Evolutionary conservation across 441 rosid species (phyloP).

Genomic region (Bruguiera hainesii): DNA sequence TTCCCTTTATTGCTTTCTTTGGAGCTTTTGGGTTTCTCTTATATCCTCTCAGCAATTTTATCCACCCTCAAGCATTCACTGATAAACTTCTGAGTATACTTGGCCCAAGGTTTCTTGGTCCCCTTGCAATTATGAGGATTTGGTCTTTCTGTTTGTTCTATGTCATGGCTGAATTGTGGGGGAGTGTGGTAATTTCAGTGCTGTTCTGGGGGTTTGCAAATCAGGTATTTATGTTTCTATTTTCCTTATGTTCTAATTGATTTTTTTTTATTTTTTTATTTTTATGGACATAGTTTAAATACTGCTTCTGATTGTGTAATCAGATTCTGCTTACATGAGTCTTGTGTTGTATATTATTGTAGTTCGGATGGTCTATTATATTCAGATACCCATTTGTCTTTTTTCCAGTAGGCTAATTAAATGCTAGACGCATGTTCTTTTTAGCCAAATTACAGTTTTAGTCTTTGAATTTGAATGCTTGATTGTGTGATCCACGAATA

Average conservation of each 20-base stretch:
- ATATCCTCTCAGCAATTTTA: conserved; percentile 76
- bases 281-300: background rate
- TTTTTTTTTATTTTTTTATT: background rate
- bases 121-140: conserved; percentile 92
- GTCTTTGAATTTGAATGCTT: conserved; percentile 4
- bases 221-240: conserved; percentile 51
- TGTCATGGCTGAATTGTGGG: conserved; percentile 99
- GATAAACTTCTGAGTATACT: conserved; percentile 73
- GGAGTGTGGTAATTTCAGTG: conserved; percentile 93
- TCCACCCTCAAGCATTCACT: conserved; percentile 83
- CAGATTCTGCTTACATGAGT: no score
- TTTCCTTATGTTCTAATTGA: background rate
- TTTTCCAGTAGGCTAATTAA: no score
- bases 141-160: conserved; percentile 97
- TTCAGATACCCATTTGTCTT: no score
- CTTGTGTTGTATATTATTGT: no score
- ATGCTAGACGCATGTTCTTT: no score
- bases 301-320: no score
- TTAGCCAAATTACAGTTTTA: no score
- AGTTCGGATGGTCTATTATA: no score
- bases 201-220: conserved; percentile 98
- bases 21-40: conserved; percentile 93
- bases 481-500: conserved; percentile 1
- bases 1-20: conserved; percentile 91
- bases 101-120: conserved; percentile 96